Evolutionary conservation across 768 basidiomycete species (phyloP), one percentile per base, ranked within the genome.

Genomic region (Pulveroboletus frians): DNA sequence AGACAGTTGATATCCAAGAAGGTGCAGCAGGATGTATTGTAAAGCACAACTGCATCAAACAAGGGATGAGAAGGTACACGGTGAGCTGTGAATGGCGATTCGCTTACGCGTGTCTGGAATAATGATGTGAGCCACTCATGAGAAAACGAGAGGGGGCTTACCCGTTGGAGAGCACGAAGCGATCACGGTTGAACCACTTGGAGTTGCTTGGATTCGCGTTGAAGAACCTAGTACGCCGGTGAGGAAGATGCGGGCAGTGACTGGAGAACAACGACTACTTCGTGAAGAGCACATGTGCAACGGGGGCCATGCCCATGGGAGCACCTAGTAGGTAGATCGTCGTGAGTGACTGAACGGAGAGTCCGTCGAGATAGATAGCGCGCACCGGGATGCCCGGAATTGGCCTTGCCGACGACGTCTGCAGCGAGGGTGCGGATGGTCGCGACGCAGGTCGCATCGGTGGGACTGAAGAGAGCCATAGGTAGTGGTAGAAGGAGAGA

Each of bases 81-180:
- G 36, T 2, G 17, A 29, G 47, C 9, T n/a, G 8, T 31, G 31
- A 26, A 37, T 27, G 9, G 35, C 30, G 14, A 35, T 44, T 34
- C 23, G 47, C 84, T 73, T 68, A 90, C 87, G 83, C 88, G 65
- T 90, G 88, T 55, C 88, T 89, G 43, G 14, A 46, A 34, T 11
- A 29, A 38, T 41, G 41, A 39, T 54, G 17, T 64, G 37, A 49
- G 45, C 49, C 43, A 51, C 9, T 26, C 55, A 51, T 11, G 36
- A 38, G 14, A 2, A 14, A 34, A 29, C 17, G 27, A 42, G 27
- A 21, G 49, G 35, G 43, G 18, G n/a, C 36, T 71, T 69, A 92
- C 83, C 92, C 92, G 64, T 95, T 95, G 56, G 93, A 96, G 57
- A 96, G 83, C 52, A 97, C 93, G 61, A 95, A 97, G 71, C 93